Evolutionary conservation across 768 basidiomycete species (phyloP), one percentile per base, ranked within the genome.

Genomic region (Trichaptum fuscoviolaceum): DNA sequence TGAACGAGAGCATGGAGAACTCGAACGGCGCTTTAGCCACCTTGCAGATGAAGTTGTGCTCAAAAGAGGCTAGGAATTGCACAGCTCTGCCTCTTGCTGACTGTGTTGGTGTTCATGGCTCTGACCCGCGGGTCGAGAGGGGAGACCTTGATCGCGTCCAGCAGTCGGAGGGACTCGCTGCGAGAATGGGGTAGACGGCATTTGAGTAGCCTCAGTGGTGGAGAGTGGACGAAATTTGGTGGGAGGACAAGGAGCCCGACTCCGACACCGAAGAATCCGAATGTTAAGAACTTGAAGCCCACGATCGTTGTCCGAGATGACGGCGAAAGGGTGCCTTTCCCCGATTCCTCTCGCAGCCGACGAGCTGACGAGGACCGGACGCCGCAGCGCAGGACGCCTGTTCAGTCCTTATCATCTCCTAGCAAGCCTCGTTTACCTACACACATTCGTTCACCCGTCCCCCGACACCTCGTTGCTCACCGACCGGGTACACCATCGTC

Each of bases 1-100:
- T 65, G 90, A 95, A 69, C 75, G 82, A 26, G 93, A 96, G 66
- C 85, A 92, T 63, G 78, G 80, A 0, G 87, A 88, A 63, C 79
- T 98, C 6, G 74, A 88, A n/a, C 78, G 84, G 0, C 85, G 87
- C 35, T 82, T 98, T 8, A 87, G 91, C 63, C 81, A 87, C 69
- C 84, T 99, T 10, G 82, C 90, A 0, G 88, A 91, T 63, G 95
- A 98, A 85, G 94, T 95, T 35, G 79, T 89, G 0, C 83, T 95
- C 63, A 97, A 76, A 95, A 96, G 71, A 88, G 94, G 1, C 84
- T 97, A 0, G 90, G 95, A 1, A 87, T 97, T 24, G 91, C 91
- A 0, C 96, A 99, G 71, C 83, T 98, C 0, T 88, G 90, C 73
- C 82, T 96, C 7, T 82, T 96, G 6, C 81, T 97, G 2, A 85